Evolutionary conservation across 495 filamentous ascomycete species (phyloP), one percentile per base, ranked within the genome.

Genomic region (Aspergillus taichungensis): DNA sequence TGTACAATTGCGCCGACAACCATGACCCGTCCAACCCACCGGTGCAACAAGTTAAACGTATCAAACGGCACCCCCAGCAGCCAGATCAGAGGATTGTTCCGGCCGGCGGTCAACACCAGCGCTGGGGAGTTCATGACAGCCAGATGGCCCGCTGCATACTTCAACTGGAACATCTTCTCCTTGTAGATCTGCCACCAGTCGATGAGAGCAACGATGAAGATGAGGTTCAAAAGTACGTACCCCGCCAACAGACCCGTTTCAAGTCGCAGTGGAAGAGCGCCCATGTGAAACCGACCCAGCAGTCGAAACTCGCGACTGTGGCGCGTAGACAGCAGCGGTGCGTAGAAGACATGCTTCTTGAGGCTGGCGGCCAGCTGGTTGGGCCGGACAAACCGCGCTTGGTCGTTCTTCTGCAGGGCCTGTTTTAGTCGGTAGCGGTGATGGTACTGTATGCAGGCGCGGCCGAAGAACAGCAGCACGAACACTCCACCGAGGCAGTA

Each of bases 1-100:
- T 71, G 68, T 30, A 68, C 46, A 11, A 68, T 40, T 6, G 61
- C 56, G 35, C 65, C 67, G 3, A 52, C 53, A 1, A 63, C 54
- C 11, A 71, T 61, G 5, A 66, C 45, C 11, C 69, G 57, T 12
- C 67, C 69, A 11, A 71, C 49, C 69, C 69, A 72, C 4, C 69
- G 69, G 53, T 72, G 69, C 47, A 72, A 52, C 9, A 71, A 59
- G 40, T 72, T 72, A 55, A 71, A 72, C 0, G 64, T 55, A 39
- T 72, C 66, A 14, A 69, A 71, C 3, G 59, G 54, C 10, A 71
- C 44, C 1, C 62, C 63, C n/a, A 71, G 35, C 13, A 69, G 30
- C 13, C 49, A 42, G 11, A 71, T 55, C 42, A 72, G 45, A 0
- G 63, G 66, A 40, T 72, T 72, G 34, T 72, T 71, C n/a, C 69